Evolutionary conservation across 1,139 yeast genomes (phyloP).

Genomic region (Diutina ranongensis): DNA sequence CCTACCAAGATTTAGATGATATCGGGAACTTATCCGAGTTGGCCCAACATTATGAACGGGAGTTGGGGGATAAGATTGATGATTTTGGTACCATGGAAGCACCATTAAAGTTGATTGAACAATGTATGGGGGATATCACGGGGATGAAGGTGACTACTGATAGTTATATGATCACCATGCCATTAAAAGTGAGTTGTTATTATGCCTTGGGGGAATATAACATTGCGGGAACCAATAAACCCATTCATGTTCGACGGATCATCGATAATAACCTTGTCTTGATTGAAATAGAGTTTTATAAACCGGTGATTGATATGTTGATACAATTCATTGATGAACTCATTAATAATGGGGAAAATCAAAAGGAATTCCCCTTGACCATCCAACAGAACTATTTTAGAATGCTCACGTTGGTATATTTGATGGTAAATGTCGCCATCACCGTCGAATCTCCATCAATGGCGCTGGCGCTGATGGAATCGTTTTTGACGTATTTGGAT

Average conservation of each 20-base stretch:
- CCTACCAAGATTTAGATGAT: slow-evolving; percentile 32
- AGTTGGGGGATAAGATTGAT: neutral
- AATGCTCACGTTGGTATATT: slow-evolving; percentile 43
- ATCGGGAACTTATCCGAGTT: slow-evolving; percentile 11
- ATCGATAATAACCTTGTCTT: neutral
- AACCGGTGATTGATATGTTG: neutral
- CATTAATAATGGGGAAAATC: neutral
- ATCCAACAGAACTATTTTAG: slow-evolving; percentile 16
- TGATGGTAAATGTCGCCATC: slow-evolving; percentile 24
- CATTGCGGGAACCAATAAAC: neutral
- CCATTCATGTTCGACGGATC: neutral
- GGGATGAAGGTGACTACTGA: neutral
- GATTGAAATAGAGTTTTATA: neutral
- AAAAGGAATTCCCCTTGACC: neutral
- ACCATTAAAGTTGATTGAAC: no score
- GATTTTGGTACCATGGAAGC: neutral
- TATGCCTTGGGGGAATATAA: slow-evolving; percentile 2
- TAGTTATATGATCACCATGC: neutral
- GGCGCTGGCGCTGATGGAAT: neutral
- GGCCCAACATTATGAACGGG: neutral
- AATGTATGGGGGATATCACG: neutral
- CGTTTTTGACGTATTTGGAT: neutral
- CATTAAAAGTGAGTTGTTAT: neutral
- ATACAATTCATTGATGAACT: neutral
- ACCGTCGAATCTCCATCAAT: neutral